Conservation (phyloP, 2,329 filamentous ascomycete genomes). For the Verruconis gallopava region DNA sequence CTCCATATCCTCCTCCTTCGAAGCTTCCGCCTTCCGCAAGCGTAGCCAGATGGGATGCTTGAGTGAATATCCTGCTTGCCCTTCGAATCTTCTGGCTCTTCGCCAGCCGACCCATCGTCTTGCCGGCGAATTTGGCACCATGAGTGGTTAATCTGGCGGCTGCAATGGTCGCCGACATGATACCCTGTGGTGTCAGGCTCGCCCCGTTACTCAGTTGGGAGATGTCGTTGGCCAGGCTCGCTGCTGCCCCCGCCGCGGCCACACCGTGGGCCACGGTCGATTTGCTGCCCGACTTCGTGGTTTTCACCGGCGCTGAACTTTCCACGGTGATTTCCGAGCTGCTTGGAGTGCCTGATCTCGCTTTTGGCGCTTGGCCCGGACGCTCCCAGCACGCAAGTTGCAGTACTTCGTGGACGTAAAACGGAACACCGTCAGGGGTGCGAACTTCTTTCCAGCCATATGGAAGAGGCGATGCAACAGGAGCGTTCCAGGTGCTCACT, state of each 20-base stretch:
- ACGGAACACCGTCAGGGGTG: not conserved
- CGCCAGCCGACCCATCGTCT: not conserved
- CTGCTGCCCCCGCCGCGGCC: not conserved
- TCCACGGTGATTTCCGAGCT: not conserved
- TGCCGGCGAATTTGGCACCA: not conserved
- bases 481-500: not conserved
- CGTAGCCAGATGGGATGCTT: not conserved
- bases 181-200: not conserved
- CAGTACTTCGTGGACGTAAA: not conserved
- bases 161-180: not conserved
- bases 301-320: too few relatives aligned
- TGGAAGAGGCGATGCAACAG: not conserved
- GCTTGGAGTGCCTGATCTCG: not conserved
- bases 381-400: not conserved
- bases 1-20: too few relatives aligned
- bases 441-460: not conserved
- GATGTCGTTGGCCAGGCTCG: not conserved
- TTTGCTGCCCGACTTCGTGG: not conserved
- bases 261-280: not conserved
- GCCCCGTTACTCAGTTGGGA: not conserved
- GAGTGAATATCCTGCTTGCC: not conserved
- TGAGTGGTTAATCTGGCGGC: not conserved
- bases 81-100: not conserved
- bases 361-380: not conserved
- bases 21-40: not conserved